Evolutionary conservation across 768 basidiomycete genomes (phyloP), one percentile per base, ranked within the genome.

Genomic region (Leccinum boreale): DNA sequence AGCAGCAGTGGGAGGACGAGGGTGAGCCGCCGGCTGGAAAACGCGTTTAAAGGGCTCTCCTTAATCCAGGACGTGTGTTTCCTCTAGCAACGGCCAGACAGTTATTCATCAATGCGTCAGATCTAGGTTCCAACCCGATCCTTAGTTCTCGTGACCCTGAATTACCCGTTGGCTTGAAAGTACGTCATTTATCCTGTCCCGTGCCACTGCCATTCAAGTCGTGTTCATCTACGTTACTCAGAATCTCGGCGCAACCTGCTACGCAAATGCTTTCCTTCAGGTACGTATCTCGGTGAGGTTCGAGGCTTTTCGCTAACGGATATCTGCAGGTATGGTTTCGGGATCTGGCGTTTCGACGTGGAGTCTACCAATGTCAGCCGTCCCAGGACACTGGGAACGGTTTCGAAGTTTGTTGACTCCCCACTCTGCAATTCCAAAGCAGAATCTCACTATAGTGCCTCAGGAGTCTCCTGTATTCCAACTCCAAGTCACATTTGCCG

Each of bases 161-260:
- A 55, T 65, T 80, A 33, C 92, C 93, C 11, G 85, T 92, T 11
- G 92, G 92, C 23, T 74, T 95, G 60, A 90, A 82, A 79, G 93
- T 89, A 66, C 17, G 75, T 66, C 35, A 17, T 26, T 39, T 26
- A 6, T 31, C 12, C 33, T 42, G 56, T 33, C 45, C 1, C 12
- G 21, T 26, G 12, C 15, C 48, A 45, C 46, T 45, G 14, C 36
- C 49, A 42, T 47, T 55, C n/a, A 50, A 48, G 35, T 23, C 2
- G 46, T 64, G 44, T 33, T 39, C 46, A 50, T 50, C 47, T 21
- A 31, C 60, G 31, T 31, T 19, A 17, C 2, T 39, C 65, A 94
- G 93, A 98, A 98, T 70, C 83, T 98, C 19, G 96, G 96, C 4
- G 95, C 95, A 17, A 98, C 96, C 4, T 98, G 96, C 70, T 98